A percentile compares a stretch with the other conserved stretches of the same genome.
Conservation (phyloP, 208 protist species). For the Crithidia mellificae region DNA sequence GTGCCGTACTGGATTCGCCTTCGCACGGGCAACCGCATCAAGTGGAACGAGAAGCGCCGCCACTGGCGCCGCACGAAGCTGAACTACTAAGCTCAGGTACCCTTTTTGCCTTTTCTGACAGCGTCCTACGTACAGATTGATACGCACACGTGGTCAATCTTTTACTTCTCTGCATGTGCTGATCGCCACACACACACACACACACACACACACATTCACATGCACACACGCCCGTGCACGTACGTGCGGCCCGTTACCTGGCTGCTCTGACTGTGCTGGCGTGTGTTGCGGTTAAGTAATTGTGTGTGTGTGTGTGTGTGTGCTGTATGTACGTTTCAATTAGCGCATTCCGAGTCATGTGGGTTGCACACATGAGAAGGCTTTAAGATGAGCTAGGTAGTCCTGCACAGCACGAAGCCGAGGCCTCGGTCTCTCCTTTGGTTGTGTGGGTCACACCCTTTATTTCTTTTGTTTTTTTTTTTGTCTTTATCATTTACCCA, state of each 20-base stretch:
- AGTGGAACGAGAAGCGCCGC: slow-evolving; percentile 95
- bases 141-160: too few species aligned
- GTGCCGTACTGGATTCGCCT: slow-evolving; percentile 94
- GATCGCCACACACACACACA: neutral
- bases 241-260: neutral
- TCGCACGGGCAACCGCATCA: slow-evolving; percentile 90
- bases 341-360: slow-evolving; percentile 3
- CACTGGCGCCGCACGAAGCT: slow-evolving; percentile 96
- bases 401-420: neutral
- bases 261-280: too few species aligned
- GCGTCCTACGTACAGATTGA: too few species aligned
- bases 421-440: neutral
- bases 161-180: too few species aligned
- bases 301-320: neutral
- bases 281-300: too few species aligned
- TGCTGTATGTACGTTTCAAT: neutral
- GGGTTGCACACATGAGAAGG: too few species aligned
- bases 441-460: neutral
- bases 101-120: neutral
- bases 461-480: neutral
- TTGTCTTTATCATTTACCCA: slow-evolving; percentile 12
- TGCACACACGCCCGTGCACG: neutral
- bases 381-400: slow-evolving; percentile 4
- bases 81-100: slow-evolving; percentile 53
- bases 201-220: neutral